Evolutionary conservation across 2,329 filamentous ascomycete genomes (phyloP).

Genomic region (Exophiala calicioides): DNA sequence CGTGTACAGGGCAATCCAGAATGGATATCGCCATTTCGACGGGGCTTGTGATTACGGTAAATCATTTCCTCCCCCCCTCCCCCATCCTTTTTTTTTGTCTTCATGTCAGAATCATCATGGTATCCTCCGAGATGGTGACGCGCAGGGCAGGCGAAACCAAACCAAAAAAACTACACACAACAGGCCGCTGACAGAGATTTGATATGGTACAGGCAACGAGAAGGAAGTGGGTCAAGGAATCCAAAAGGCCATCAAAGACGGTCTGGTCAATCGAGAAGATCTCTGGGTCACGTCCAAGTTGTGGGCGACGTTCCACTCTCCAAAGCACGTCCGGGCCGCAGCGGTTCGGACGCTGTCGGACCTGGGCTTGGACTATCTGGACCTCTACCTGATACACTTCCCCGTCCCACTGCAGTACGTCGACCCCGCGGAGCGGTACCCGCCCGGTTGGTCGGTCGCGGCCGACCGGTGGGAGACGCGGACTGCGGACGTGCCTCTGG

Average conservation of each 20-base stretch:
- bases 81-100: too few species aligned
- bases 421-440: constrained; percentile 19
- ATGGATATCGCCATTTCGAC: constrained; percentile 59
- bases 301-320: constrained; percentile 40
- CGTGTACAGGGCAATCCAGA: constrained; percentile 55
- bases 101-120: too few species aligned
- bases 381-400: constrained; percentile 60
- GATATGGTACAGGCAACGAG: constrained; percentile 39
- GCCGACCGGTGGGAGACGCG: constrained; percentile 28
- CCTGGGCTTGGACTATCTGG: constrained; percentile 65
- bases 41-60: constrained; percentile 44
- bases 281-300: constrained; percentile 44
- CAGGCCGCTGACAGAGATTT: too few species aligned
- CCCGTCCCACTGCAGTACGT: constrained; percentile 35
- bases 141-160: too few species aligned
- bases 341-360: constrained; percentile 60
- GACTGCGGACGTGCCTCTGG: constrained; percentile 26
- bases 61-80: too few species aligned
- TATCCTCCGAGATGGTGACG: too few species aligned
- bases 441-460: constrained; percentile 23
- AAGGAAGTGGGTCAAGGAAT: constrained; percentile 44
- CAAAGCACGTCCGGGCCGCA: constrained; percentile 41
- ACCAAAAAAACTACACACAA: too few species aligned
- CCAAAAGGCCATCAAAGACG: constrained; percentile 33
- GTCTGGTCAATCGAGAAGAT: constrained; percentile 38